Percentiles rank a stretch among this genome's conserved stretches.
phyloP scores from a whole-genome alignment of 2,329 filamentous ascomycete genomes.

The Ophiocordyceps camponoti-floridani region DNA sequence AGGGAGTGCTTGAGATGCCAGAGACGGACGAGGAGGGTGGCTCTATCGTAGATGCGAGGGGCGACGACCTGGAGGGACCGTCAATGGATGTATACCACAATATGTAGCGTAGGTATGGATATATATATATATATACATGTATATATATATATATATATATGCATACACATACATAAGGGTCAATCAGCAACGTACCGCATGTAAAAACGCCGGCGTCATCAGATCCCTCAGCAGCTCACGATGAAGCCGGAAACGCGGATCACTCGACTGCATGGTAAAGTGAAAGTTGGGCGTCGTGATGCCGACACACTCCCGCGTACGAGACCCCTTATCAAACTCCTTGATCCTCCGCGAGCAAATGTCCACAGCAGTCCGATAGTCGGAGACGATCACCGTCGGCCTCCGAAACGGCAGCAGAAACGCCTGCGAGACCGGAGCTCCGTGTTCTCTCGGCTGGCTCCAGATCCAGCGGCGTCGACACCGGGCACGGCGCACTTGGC shows the following conservation, averaged over 20 bases:
- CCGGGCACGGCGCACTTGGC: conserved; percentile 3
- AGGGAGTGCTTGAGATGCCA: conserved; percentile 14
- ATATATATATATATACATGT: too few relatives aligned
- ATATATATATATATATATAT: too few relatives aligned
- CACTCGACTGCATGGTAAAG: conserved; percentile 13
- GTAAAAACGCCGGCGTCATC: conserved; percentile 17
- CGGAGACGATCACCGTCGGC: conserved; percentile 14
- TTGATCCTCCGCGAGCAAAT: conserved; percentile 12
- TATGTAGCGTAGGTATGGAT: too few relatives aligned
- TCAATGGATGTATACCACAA: too few relatives aligned
- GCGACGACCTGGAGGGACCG: conserved; percentile 11
- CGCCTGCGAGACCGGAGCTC: conserved; percentile 13
- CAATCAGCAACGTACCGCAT: not conserved
- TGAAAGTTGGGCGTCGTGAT: conserved; percentile 12
- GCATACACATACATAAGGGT: not conserved
- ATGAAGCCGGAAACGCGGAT: conserved; percentile 14
- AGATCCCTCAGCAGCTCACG: conserved; percentile 16
- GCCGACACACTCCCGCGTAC: conserved; percentile 9
- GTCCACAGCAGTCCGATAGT: conserved; percentile 15
- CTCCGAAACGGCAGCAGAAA: conserved; percentile 14
- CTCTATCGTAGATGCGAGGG: conserved; percentile 15
- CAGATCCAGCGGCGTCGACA: conserved; percentile 10
- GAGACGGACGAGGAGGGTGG: conserved; percentile 12
- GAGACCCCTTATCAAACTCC: conserved; percentile 14
- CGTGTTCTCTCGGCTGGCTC: conserved; percentile 9